Percentiles rank a stretch among this genome's conserved stretches.
These are phyloP conservation scores for Eremochloa ophiuroides DNA, from an alignment of 176 grass and related monocot genomes.

Conservation along the genomic window DNA sequence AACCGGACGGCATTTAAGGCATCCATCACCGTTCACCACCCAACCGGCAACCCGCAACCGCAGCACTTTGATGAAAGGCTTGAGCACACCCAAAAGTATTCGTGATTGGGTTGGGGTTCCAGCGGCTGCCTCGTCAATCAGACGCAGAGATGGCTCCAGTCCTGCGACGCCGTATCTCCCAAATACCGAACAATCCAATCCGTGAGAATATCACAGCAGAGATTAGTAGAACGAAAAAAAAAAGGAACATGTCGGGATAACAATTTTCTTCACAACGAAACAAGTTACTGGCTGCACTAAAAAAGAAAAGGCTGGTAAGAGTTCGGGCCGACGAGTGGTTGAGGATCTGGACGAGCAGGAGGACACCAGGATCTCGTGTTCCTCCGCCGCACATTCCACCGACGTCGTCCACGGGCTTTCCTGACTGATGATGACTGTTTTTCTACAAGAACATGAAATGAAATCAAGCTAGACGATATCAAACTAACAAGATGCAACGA, in stretches of 20 bases:
- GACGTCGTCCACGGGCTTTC: not conserved
- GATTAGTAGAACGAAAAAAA: not conserved
- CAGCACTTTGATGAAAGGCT: too few species aligned
- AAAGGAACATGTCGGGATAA: not conserved
- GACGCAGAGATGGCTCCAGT: too few species aligned
- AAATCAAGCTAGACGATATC: constrained; percentile 5
- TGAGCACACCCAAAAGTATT: too few species aligned
- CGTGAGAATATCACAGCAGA: not conserved
- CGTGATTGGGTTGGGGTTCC: too few species aligned
- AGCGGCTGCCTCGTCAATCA: too few species aligned
- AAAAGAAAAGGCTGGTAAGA: not conserved
- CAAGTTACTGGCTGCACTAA: not conserved
- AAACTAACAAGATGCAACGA: not conserved
- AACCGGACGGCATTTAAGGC: too few species aligned
- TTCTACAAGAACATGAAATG: not conserved
- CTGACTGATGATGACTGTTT: constrained; percentile 1
- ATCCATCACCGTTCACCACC: too few species aligned
- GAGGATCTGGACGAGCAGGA: not conserved
- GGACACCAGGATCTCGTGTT: constrained; percentile 16
- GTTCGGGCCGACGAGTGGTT: not conserved
- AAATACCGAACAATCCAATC: too few species aligned
- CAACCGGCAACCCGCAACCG: too few species aligned
- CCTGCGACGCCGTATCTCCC: too few species aligned
- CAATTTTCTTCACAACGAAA: not conserved
- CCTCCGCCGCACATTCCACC: constrained; percentile 8